Evolutionary conservation across 306 rosid species (phyloP).

Genomic region (Glycine latifolia): DNA sequence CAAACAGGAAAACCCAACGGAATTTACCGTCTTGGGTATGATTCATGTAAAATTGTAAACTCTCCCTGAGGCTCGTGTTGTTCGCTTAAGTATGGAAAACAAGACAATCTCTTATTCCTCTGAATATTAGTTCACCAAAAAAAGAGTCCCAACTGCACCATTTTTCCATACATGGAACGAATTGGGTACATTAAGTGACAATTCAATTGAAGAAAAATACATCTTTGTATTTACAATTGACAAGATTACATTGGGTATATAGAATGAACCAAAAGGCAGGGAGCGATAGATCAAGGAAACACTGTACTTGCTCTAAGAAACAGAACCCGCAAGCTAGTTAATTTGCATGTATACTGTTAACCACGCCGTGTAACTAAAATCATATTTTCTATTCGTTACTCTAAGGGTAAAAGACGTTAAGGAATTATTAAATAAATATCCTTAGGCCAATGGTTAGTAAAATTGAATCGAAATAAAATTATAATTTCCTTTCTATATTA

Average conservation of each 20-base stretch:
- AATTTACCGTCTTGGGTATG: too few species aligned
- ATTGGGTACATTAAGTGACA: not conserved
- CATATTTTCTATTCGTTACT: not conserved
- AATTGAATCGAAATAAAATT: conserved; percentile 28
- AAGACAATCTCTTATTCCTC: too few species aligned
- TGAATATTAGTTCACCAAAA: too few species aligned
- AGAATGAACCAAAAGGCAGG: conserved; percentile 20
- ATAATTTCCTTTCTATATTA: not conserved
- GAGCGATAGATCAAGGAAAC: not conserved
- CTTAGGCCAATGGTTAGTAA: conserved; percentile 10
- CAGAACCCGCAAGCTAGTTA: conserved; percentile 10
- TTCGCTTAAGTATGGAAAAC: too few species aligned
- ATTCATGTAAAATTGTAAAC: too few species aligned
- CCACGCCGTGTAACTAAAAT: conserved; percentile 15
- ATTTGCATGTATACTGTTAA: conserved; percentile 31
- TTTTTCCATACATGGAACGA: too few species aligned
- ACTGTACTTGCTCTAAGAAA: conserved; percentile 27
- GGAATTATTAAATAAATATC: not conserved
- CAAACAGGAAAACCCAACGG: too few species aligned
- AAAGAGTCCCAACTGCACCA: too few species aligned
- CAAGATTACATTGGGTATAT: conserved; percentile 26
- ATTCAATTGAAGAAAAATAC: conserved; percentile 23
- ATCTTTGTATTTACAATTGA: conserved; percentile 47
- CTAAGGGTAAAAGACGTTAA: not conserved
- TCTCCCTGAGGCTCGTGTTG: too few species aligned